A percentile compares a stretch with the other conserved stretches of the same genome.
Conservation (phyloP, 495 filamentous ascomycete species). For the Lasiosphaeriaceae sp. region DNA sequence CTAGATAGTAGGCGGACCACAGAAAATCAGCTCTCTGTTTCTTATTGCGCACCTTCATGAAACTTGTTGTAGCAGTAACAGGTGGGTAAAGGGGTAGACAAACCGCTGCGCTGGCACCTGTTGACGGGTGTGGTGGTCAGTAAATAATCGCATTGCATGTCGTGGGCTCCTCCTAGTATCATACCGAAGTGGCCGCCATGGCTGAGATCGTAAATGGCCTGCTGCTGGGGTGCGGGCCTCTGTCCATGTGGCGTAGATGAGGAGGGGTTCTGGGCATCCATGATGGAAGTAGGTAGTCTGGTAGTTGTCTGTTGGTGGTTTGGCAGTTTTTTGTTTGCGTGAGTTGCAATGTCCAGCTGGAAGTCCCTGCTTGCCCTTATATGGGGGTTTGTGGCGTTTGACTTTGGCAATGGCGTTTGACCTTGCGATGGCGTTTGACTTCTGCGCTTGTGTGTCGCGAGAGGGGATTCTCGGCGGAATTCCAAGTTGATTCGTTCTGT, state of each 20-base stretch:
- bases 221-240: conserved; percentile 43
- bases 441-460: no score
- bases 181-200: conserved; percentile 89
- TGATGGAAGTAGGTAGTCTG: conserved; percentile 26
- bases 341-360: not conserved
- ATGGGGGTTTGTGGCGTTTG: no score
- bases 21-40: conserved; percentile 4
- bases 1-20: conserved; percentile 32
- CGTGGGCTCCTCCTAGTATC: conserved; percentile 21
- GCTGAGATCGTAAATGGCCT: conserved; percentile 71
- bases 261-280: conserved; percentile 46
- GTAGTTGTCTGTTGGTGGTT: no score
- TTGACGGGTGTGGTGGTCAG: conserved; percentile 22
- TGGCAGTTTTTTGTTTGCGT: no score
- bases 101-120: conserved; percentile 81
- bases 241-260: conserved; percentile 33
- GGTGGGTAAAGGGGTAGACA: conserved; percentile 26
- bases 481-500: no score
- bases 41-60: not conserved
- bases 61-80: conserved; percentile 1
- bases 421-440: not conserved
- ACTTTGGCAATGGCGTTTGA: not conserved
- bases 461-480: no score
- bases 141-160: not conserved
- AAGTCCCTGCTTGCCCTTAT: no score